phyloP scores from a whole-genome alignment of 352 stramenopile species.

The Chrysophaeum taylorii region DNA sequence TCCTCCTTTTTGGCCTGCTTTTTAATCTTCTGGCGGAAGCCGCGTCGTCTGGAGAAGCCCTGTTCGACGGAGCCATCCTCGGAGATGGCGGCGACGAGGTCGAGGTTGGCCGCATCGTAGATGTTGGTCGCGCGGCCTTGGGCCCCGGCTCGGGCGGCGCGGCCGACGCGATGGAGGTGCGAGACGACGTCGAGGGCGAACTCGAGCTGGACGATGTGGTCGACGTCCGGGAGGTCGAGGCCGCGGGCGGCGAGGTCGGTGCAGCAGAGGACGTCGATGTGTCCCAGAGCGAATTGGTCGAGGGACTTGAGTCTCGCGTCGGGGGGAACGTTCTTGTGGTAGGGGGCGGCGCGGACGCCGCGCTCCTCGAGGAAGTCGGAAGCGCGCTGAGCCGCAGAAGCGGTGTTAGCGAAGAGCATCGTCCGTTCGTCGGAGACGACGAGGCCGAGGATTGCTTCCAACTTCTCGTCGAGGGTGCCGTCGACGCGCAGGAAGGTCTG shows the following conservation, averaged over 20 bases:
- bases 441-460: neutral
- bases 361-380: constrained; percentile 19
- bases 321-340: constrained; percentile 48
- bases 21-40: neutral
- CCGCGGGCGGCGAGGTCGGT: constrained; percentile 73
- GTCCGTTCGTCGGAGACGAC: neutral
- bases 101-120: neutral
- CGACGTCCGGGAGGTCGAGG: constrained; percentile 68
- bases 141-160: constrained; percentile 38
- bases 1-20: constrained; percentile 6
- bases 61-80: neutral
- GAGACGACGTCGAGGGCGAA: constrained; percentile 75
- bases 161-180: constrained; percentile 76
- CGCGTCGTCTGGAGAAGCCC: neutral
- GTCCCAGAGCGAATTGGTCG: constrained; percentile 34
- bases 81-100: neutral
- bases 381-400: neutral
- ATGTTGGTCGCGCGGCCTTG: neutral
- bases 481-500: neutral
- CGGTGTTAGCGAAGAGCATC: constrained; percentile 20
- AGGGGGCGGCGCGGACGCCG: constrained; percentile 40
- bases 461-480: neutral
- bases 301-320: constrained; percentile 43
- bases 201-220: constrained; percentile 71
- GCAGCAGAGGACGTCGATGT: constrained; percentile 58